A percentile compares a stretch with the other conserved stretches of the same genome.
Conservation (phyloP, 305 asterid species). For the Fraxinus greggii region DNA sequence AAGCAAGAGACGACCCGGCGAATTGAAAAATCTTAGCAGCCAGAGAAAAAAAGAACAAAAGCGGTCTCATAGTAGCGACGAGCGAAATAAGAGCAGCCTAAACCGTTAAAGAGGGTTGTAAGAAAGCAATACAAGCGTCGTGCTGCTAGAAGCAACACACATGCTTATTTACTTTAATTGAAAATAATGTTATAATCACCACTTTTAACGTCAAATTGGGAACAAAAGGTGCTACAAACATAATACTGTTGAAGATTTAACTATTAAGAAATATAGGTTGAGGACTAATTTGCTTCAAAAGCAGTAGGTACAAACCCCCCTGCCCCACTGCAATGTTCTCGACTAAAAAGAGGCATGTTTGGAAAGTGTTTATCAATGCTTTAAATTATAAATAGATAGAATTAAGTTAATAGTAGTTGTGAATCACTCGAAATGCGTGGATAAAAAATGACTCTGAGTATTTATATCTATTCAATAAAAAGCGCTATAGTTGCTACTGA, state of each 20-base stretch:
- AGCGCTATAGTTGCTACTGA: not conserved
- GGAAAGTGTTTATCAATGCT: not conserved
- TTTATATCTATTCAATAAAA: not conserved
- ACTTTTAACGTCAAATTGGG: not conserved
- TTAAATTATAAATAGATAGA: not conserved
- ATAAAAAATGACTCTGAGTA: not conserved
- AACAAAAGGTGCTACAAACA: not conserved
- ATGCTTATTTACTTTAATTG: not conserved
- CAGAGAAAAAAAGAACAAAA: not conserved
- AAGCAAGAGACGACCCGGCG: not conserved
- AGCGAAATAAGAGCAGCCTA: not conserved
- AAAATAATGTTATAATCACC: not conserved
- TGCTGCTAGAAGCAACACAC: not conserved
- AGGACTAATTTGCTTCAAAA: not conserved
- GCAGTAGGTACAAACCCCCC: not conserved
- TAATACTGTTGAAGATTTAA: not conserved
- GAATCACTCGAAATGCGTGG: not conserved
- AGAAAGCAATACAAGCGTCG: not conserved
- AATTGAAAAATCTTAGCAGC: not conserved
- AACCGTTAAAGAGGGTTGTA: not conserved
- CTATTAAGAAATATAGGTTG: not conserved
- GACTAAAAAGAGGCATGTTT: not conserved
- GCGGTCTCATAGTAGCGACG: not conserved
- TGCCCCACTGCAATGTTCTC: not conserved
- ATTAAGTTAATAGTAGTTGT: not conserved